Evolutionary conservation across 2,329 filamentous ascomycete species (phyloP).

Genomic region (Arthrobotrys sinensis): DNA sequence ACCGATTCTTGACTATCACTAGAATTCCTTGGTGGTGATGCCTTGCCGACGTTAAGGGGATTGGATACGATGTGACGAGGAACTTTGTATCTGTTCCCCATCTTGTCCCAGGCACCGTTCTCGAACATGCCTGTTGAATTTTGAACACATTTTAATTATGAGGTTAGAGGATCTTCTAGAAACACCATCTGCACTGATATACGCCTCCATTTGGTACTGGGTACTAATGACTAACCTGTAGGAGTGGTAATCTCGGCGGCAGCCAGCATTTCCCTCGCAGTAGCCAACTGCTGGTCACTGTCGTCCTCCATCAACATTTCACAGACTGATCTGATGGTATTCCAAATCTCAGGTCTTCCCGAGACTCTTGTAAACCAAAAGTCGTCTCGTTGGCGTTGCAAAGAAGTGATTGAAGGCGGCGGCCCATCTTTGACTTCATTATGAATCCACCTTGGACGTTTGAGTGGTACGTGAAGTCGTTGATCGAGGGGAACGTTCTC

Average conservation of each 20-base stretch:
- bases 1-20: constrained; percentile 9
- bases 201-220: no score
- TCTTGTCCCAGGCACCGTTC: constrained; percentile 29
- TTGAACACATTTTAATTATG: constrained; percentile 5
- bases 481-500: constrained; percentile 12
- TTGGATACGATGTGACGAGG: constrained; percentile 36
- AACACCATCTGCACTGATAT: neutral
- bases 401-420: neutral
- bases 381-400: constrained; percentile 29
- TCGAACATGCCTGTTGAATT: constrained; percentile 30
- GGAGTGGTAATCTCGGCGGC: constrained; percentile 50
- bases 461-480: constrained; percentile 27
- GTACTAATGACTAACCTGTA: constrained; percentile 30
- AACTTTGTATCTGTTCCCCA: constrained; percentile 48
- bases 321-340: constrained; percentile 17
- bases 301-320: constrained; percentile 34
- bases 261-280: constrained; percentile 41
- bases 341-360: constrained; percentile 44
- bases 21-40: constrained; percentile 20
- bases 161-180: constrained; percentile 20
- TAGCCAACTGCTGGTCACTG: constrained; percentile 30
- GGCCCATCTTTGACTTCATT: constrained; percentile 7
- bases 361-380: constrained; percentile 48
- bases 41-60: constrained; percentile 33
- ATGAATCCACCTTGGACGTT: constrained; percentile 37